A percentile compares a stretch with the other conserved stretches of the same genome.
These are phyloP conservation scores for Batkoa obscura DNA, from an alignment of 371 early-diverging fungal species.

Conservation along the genomic window DNA sequence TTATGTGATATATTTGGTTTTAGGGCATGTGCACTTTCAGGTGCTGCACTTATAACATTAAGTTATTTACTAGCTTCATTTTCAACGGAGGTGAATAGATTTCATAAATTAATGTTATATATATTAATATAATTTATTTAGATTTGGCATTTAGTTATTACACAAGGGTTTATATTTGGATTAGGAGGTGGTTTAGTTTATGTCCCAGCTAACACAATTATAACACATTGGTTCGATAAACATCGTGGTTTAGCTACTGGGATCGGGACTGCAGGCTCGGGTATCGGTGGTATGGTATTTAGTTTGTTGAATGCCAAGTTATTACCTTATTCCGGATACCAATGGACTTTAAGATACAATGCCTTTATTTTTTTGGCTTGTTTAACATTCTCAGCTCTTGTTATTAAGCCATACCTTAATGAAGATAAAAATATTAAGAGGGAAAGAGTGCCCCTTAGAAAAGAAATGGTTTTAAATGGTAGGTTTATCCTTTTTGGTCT, in stretches of 20 bases:
- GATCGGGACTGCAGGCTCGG: conserved; percentile 51
- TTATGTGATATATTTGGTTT: neutral
- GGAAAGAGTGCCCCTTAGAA: neutral
- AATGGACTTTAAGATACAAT: conserved; percentile 13
- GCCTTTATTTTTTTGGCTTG: conserved; percentile 9
- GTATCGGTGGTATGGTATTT: conserved; percentile 46
- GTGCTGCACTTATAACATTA: neutral
- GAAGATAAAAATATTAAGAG: conserved; percentile 7
- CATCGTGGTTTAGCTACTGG: conserved; percentile 52
- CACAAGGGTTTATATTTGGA: conserved; percentile 48
- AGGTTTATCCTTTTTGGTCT: neutral
- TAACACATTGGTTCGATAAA: conserved; percentile 50
- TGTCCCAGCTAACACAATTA: conserved; percentile 19
- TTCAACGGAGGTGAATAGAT: neutral
- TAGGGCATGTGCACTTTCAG: neutral
- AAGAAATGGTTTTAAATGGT: neutral
- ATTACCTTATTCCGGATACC: conserved; percentile 10
- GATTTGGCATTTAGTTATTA: conserved; percentile 37
- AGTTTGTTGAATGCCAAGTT: conserved; percentile 13
- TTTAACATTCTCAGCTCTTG: conserved; percentile 8
- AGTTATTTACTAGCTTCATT: neutral
- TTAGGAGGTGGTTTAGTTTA: conserved; percentile 38
- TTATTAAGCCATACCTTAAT: neutral
- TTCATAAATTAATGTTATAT: no score
- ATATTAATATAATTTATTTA: neutral